Evolutionary conservation across 2,329 filamentous ascomycete genomes (phyloP).

Genomic region (Aureobasidium zeae): DNA sequence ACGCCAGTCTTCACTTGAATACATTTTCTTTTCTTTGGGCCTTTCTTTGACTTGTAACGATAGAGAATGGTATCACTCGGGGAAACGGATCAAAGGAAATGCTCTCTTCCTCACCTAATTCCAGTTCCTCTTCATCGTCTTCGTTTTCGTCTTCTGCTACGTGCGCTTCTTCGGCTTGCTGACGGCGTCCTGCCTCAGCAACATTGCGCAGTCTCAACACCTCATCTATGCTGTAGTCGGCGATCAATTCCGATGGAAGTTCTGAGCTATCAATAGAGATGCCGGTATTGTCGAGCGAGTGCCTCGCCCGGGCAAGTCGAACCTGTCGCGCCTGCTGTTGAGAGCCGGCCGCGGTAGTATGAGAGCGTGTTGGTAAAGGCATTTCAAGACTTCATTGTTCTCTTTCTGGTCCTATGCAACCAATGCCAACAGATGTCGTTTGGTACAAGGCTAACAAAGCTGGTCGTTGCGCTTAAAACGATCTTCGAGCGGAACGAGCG

Average conservation of each 20-base stretch:
- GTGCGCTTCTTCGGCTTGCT: neutral
- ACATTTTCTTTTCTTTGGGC: too few relatives aligned
- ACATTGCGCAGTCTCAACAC: neutral
- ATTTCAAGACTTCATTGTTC: neutral
- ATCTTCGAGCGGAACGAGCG: too few relatives aligned
- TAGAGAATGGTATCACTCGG: neutral
- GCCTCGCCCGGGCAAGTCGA: slow-evolving; percentile 5
- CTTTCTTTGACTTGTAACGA: too few relatives aligned
- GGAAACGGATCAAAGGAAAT: neutral
- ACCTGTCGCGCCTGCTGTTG: neutral
- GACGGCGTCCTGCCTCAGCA: neutral
- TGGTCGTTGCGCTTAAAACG: too few relatives aligned
- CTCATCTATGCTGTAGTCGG: slow-evolving; percentile 10
- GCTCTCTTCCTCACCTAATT: slow-evolving; percentile 4
- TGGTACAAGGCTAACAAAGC: too few relatives aligned
- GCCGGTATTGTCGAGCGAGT: slow-evolving; percentile 9
- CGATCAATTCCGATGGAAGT: slow-evolving; percentile 4
- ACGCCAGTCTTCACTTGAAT: too few relatives aligned
- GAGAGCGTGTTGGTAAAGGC: slow-evolving; percentile 3
- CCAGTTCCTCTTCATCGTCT: slow-evolving; percentile 1
- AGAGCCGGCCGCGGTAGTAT: slow-evolving; percentile 3
- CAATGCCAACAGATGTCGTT: too few relatives aligned
- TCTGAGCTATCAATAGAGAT: slow-evolving; percentile 12
- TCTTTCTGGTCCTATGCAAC: too few relatives aligned
- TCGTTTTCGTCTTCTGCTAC: slow-evolving; percentile 4